Conservation (phyloP, 306 rosid genomes). For the Spatholobus suberectus region DNA sequence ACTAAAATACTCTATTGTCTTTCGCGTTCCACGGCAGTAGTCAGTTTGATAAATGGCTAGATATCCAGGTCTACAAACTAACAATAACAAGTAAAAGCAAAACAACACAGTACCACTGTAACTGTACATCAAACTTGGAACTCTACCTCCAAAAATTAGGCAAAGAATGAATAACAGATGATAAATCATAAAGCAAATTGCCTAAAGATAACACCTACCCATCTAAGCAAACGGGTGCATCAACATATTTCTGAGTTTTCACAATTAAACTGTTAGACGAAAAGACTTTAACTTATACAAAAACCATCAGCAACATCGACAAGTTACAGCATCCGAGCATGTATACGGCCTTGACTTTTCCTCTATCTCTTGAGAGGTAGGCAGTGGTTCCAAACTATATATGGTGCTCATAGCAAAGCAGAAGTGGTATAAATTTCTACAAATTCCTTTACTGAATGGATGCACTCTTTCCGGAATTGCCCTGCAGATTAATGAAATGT, state of each 20-base stretch:
- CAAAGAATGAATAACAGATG: conserved; percentile 46
- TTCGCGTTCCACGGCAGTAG: conserved; percentile 11
- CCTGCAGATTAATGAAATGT: conserved; percentile 53
- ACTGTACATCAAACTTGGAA: conserved; percentile 46
- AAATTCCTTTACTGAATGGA: conserved; percentile 87
- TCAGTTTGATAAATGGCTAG: conserved; percentile 26
- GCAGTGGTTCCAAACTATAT: conserved; percentile 65
- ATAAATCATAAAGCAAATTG: conserved; percentile 24
- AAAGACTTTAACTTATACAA: conserved; percentile 33
- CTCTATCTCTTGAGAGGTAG: conserved; percentile 64
- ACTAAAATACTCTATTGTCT: background rate
- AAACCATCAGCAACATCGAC: conserved; percentile 82
- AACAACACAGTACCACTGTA: conserved; percentile 39
- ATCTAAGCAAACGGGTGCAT: conserved; percentile 36
- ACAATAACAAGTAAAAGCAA: conserved; percentile 25
- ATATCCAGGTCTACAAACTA: conserved; percentile 7
- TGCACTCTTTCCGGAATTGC: conserved; percentile 80
- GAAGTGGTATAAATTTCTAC: conserved; percentile 75
- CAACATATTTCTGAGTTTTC: conserved; percentile 31
- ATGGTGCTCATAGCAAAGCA: conserved; percentile 60
- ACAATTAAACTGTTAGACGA: conserved; percentile 10
- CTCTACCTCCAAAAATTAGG: conserved; percentile 42
- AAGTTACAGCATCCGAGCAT: conserved; percentile 61
- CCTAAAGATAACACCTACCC: conserved; percentile 38
- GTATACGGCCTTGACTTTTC: conserved; percentile 76